Conservation (phyloP, 2,329 filamentous ascomycete species). For the Nemania sp. region DNA sequence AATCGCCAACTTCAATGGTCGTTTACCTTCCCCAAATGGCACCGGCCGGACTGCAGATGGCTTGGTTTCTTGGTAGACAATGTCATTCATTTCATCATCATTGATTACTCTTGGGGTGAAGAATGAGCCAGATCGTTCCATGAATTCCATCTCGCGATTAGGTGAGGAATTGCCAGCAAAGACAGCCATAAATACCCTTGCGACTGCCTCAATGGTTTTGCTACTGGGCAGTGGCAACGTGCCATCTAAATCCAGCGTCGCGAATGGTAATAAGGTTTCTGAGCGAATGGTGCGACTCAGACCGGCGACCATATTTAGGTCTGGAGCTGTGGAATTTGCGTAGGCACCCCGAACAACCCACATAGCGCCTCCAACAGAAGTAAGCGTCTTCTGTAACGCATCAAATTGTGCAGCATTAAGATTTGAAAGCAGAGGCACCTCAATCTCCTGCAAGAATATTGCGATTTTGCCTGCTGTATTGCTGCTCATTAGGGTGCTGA, state of each 20-base stretch:
- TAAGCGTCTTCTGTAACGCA: constrained; percentile 37
- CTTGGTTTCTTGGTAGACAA: constrained; percentile 49
- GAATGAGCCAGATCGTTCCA: constrained; percentile 44
- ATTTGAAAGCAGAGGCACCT: constrained; percentile 47
- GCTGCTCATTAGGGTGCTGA: constrained; percentile 38
- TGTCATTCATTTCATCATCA: constrained; percentile 46
- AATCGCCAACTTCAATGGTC: constrained; percentile 35
- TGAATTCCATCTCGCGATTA: constrained; percentile 48
- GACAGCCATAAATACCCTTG: constrained; percentile 42
- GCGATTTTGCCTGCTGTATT: constrained; percentile 43
- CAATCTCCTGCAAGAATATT: constrained; percentile 50
- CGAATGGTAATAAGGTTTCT: constrained; percentile 40
- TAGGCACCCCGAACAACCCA: constrained; percentile 45
- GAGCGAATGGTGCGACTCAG: constrained; percentile 42
- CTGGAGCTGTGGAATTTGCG: constrained; percentile 38
- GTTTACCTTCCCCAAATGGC: constrained; percentile 42
- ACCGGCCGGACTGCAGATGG: constrained; percentile 43
- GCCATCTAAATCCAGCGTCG: constrained; percentile 40
- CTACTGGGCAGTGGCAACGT: constrained; percentile 25
- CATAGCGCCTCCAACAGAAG: constrained; percentile 38
- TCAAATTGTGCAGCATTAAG: constrained; percentile 45
- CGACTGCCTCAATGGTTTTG: constrained; percentile 32
- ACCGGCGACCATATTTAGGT: constrained; percentile 41
- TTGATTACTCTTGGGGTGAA: constrained; percentile 46
- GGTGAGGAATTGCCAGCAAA: constrained; percentile 40